A percentile compares a stretch with the other conserved stretches of the same genome.
Conservation (phyloP, 2,329 filamentous ascomycete genomes). For the Colletotrichum paranaense region DNA sequence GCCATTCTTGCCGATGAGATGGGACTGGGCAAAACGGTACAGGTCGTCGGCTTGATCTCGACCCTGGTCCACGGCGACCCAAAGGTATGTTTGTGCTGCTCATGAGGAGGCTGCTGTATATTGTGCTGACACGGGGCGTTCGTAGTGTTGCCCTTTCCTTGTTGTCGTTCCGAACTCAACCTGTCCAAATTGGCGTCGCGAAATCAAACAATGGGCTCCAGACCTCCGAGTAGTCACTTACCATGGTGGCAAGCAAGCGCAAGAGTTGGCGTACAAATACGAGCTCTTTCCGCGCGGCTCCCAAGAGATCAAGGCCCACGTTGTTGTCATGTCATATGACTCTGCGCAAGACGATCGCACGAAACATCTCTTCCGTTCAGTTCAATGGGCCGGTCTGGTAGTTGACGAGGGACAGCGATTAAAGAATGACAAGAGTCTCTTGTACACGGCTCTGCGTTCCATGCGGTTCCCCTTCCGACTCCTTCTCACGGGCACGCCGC, state of each 20-base stretch:
- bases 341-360: slow-evolving; percentile 81
- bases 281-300: slow-evolving; percentile 81
- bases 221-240: slow-evolving; percentile 90
- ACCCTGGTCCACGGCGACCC: slow-evolving; percentile 75
- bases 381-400: slow-evolving; percentile 88
- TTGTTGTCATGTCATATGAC: slow-evolving; percentile 96
- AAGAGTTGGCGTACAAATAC: slow-evolving; percentile 81
- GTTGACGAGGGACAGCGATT: slow-evolving; percentile 96
- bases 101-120: slow-evolving; percentile 9
- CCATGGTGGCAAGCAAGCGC: slow-evolving; percentile 80
- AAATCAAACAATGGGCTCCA: slow-evolving; percentile 94
- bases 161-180: slow-evolving; percentile 95
- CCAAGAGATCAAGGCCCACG: slow-evolving; percentile 82
- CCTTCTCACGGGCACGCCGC: slow-evolving; percentile 88
- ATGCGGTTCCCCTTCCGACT: slow-evolving; percentile 86
- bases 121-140: slow-evolving; percentile 19
- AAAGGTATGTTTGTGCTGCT: slow-evolving; percentile 47
- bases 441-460: slow-evolving; percentile 79
- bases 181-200: slow-evolving; percentile 96
- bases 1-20: slow-evolving; percentile 97
- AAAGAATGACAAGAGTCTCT: slow-evolving; percentile 88
- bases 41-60: slow-evolving; percentile 85
- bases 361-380: slow-evolving; percentile 71
- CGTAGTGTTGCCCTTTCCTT: slow-evolving; percentile 86
- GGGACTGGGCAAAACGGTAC: slow-evolving; percentile 97